A percentile compares a stretch with the other conserved stretches of the same genome.
These are phyloP conservation scores for Amyloporia xantha DNA, from an alignment of 768 basidiomycete species.

Conservation along the genomic window DNA sequence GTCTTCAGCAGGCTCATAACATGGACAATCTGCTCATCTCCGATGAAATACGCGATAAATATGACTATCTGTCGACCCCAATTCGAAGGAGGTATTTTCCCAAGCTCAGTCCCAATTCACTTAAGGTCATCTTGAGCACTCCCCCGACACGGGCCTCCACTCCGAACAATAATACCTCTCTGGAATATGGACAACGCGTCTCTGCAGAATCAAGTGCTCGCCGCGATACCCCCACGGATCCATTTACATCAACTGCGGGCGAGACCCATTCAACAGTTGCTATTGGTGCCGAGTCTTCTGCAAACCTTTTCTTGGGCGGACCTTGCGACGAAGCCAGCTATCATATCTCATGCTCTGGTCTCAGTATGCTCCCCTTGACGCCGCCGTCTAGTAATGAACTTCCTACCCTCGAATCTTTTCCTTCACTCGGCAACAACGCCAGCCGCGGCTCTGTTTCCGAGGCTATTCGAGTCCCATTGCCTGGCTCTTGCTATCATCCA, in stretches of 20 bases:
- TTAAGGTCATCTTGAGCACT: conserved; percentile 6
- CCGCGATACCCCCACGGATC: too few species aligned
- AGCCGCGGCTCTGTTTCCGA: too few species aligned
- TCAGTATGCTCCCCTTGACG: background rate
- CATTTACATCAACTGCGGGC: too few species aligned
- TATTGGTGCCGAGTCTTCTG: too few species aligned
- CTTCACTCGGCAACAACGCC: background rate
- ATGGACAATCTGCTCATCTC: background rate
- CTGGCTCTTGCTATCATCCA: too few species aligned
- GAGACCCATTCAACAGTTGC: too few species aligned
- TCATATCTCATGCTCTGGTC: background rate
- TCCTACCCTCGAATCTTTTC: background rate
- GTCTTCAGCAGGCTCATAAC: too few species aligned
- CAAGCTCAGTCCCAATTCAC: conserved; percentile 6
- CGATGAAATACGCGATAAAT: conserved; percentile 1
- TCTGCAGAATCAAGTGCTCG: conserved; percentile 8
- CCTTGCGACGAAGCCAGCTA: background rate
- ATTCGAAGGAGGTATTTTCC: conserved; percentile 11
- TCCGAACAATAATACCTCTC: conserved; percentile 6
- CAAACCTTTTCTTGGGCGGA: too few species aligned
- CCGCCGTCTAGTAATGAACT: background rate
- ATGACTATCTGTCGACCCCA: conserved; percentile 11
- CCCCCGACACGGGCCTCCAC: conserved; percentile 10
- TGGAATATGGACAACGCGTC: background rate
- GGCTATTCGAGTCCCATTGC: too few species aligned